Conservation (phyloP, 768 basidiomycete species). For the Termitomyces sp. region DNA sequence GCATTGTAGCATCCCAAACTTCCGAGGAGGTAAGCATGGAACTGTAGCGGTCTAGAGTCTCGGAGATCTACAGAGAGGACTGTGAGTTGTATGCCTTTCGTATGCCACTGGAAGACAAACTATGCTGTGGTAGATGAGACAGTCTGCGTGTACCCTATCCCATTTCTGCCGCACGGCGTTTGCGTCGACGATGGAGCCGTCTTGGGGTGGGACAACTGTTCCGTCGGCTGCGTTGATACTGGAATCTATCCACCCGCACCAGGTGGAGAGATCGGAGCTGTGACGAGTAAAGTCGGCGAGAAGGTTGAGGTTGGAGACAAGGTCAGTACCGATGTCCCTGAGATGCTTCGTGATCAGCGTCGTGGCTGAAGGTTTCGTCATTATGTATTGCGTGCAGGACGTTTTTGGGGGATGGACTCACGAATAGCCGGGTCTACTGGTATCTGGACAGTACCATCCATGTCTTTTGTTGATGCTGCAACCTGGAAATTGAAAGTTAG, state of each 20-base stretch:
- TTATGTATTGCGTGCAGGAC: background rate
- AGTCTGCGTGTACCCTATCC: slow-evolving; percentile 8
- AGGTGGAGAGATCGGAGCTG: slow-evolving; percentile 20
- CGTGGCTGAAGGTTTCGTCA: slow-evolving; percentile 15
- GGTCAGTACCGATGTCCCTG: slow-evolving; percentile 30
- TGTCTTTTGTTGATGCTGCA: slow-evolving; percentile 33
- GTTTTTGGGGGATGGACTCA: slow-evolving; percentile 8
- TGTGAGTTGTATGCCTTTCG: background rate
- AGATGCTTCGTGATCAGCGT: slow-evolving; percentile 25
- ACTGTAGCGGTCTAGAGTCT: slow-evolving; percentile 6
- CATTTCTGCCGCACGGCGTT: slow-evolving; percentile 7
- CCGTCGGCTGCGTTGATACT: slow-evolving; percentile 6
- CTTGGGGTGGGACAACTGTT: slow-evolving; percentile 4
- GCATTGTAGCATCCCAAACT: slow-evolving; percentile 4
- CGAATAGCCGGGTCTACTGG: slow-evolving; percentile 30
- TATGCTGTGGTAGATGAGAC: slow-evolving; percentile 11
- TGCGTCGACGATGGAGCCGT: background rate
- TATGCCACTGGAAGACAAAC: background rate
- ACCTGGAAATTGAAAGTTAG: slow-evolving; percentile 20
- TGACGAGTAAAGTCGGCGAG: slow-evolving; percentile 26
- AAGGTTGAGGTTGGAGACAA: slow-evolving; percentile 32
- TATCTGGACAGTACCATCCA: slow-evolving; percentile 23
- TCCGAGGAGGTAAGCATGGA: slow-evolving; percentile 8
- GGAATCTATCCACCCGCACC: slow-evolving; percentile 26
- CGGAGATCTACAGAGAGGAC: slow-evolving; percentile 4